phyloP scores from a whole-genome alignment of 306 rosid genomes.

The Malus fusca region DNA sequence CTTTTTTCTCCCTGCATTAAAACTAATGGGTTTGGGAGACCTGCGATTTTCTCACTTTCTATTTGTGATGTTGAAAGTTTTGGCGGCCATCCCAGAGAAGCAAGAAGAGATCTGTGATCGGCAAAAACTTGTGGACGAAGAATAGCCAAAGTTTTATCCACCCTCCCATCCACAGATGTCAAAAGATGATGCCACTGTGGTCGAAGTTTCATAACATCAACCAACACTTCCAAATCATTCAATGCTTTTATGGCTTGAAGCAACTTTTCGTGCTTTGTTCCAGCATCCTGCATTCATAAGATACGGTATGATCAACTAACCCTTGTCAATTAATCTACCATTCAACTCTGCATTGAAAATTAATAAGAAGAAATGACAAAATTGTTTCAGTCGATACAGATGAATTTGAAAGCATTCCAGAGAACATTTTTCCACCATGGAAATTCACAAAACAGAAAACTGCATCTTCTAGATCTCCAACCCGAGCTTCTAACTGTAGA shows the following conservation, averaged over 20 bases:
- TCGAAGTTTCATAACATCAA: constrained; percentile 24
- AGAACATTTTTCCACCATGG: constrained; percentile 40
- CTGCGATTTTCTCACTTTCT: constrained; percentile 25
- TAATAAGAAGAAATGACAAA: constrained; percentile 1
- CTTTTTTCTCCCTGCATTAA: constrained; percentile 58
- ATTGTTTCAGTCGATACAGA: constrained; percentile 29
- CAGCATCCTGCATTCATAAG: constrained; percentile 36
- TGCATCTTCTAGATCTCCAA: constrained; percentile 85
- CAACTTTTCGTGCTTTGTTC: constrained; percentile 49
- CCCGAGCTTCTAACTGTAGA: constrained; percentile 66
- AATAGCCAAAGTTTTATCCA: constrained; percentile 45
- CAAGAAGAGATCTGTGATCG: constrained; percentile 65
- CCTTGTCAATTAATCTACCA: background rate
- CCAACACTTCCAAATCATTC: constrained; percentile 51
- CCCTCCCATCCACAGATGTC: constrained; percentile 57
- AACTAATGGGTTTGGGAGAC: constrained; percentile 51
- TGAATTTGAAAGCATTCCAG: constrained; percentile 35
- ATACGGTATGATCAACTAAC: constrained; percentile 2
- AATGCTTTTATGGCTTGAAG: constrained; percentile 51
- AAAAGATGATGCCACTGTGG: constrained; percentile 52
- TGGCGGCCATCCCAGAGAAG: constrained; percentile 86
- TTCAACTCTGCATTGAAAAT: constrained; percentile 10
- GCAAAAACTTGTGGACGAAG: constrained; percentile 65
- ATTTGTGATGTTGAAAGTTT: constrained; percentile 34
- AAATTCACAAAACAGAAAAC: constrained; percentile 48